Conservation (phyloP, 257 asterid genomes). For the Nyctanthes arbortristis region DNA sequence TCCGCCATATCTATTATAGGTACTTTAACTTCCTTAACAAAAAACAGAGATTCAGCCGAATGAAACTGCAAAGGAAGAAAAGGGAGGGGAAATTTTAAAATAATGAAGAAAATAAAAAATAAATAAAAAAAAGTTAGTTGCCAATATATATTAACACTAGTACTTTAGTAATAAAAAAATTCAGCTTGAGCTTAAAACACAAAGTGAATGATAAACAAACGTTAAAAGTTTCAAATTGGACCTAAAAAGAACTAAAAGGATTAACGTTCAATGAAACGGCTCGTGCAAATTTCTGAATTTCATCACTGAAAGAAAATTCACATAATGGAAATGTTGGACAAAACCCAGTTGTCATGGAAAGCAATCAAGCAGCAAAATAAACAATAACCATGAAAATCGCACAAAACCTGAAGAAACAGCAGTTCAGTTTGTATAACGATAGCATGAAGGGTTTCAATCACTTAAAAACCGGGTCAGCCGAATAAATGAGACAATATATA, state of each 20-base stretch:
- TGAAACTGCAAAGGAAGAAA: background rate
- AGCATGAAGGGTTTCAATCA: constrained; percentile 3
- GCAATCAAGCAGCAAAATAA: constrained; percentile 11
- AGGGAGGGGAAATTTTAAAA: background rate
- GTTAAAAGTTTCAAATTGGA: background rate
- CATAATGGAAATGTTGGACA: background rate
- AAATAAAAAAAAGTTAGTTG: background rate
- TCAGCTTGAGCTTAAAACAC: constrained; percentile 8
- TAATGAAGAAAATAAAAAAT: background rate
- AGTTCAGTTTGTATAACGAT: background rate
- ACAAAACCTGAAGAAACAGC: constrained; percentile 4
- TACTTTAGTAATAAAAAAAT: background rate
- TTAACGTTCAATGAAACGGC: background rate
- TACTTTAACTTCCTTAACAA: constrained; percentile 1
- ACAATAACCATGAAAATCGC: constrained; percentile 1
- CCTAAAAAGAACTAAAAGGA: background rate
- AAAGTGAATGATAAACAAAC: constrained; percentile 2
- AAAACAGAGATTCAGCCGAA: background rate
- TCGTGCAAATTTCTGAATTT: too few relatives aligned
- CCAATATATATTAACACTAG: background rate
- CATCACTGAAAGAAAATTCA: constrained; percentile 12
- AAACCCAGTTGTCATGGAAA: background rate
- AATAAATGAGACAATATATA: background rate
- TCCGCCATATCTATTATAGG: constrained; percentile 20
- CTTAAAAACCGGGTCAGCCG: constrained; percentile 6